Conservation (phyloP, 2,329 filamentous ascomycete genomes). For the Acephala macrosclerotiorum region DNA sequence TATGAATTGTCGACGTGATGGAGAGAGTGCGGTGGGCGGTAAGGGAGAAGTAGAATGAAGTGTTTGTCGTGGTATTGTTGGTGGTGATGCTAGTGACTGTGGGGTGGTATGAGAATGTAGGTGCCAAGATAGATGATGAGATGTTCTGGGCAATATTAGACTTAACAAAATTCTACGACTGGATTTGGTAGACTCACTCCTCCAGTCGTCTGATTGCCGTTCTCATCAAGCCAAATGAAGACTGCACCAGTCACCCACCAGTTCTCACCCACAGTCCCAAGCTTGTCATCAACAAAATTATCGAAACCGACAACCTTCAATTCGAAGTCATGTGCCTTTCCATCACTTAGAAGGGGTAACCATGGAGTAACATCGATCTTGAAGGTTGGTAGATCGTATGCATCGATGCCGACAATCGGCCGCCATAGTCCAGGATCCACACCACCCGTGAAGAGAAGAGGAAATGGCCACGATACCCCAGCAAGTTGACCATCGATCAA, state of each 20-base stretch:
- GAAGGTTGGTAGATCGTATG: conserved; percentile 78
- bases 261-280: conserved; percentile 65
- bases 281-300: conserved; percentile 66
- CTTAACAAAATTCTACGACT: neutral
- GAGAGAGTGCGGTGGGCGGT: conserved; percentile 39
- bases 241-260: conserved; percentile 73
- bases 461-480: conserved; percentile 46
- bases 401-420: conserved; percentile 77
- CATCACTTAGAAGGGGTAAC: conserved; percentile 71
- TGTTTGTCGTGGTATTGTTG: conserved; percentile 39
- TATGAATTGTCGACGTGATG: conserved; percentile 40
- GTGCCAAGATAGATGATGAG: conserved; percentile 28
- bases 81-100: conserved; percentile 33
- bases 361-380: conserved; percentile 82
- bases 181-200: conserved; percentile 18
- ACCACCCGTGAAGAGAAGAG: conserved; percentile 69
- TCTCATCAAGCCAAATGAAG: conserved; percentile 66
- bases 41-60: conserved; percentile 42
- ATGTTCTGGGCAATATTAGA: conserved; percentile 22
- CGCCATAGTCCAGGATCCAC: conserved; percentile 77
- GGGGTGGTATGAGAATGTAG: conserved; percentile 40
- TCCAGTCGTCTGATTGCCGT: conserved; percentile 21
- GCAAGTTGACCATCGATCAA: conserved; percentile 60
- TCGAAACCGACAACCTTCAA: conserved; percentile 70
- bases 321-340: conserved; percentile 66